A percentile compares a stretch with the other conserved stretches of the same genome.
Conservation (phyloP, 768 basidiomycete genomes). For the Amanita polypyramis region DNA sequence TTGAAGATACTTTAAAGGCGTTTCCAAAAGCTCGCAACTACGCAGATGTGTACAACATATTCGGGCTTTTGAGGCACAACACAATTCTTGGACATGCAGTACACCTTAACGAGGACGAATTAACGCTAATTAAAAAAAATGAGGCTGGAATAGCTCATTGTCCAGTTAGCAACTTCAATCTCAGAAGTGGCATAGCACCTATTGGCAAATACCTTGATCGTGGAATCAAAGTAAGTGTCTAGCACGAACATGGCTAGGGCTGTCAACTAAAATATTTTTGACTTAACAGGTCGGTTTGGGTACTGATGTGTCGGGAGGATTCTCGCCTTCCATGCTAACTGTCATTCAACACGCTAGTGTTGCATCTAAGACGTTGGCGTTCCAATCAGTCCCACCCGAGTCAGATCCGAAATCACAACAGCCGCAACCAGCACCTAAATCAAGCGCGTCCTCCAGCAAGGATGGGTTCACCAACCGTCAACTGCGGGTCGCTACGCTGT, state of each 20-base stretch:
- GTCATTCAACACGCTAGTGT: constrained; percentile 68
- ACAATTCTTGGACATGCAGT: constrained; percentile 88
- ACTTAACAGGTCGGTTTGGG: constrained; percentile 76
- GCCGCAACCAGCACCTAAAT: background rate
- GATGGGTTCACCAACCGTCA: constrained; percentile 42
- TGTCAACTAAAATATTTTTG: background rate
- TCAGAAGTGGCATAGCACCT: constrained; percentile 76
- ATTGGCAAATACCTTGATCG: constrained; percentile 72
- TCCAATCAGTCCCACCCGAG: constrained; percentile 24
- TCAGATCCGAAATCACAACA: background rate
- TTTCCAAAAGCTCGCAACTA: constrained; percentile 64
- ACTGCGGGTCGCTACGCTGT: constrained; percentile 61
- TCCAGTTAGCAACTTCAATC: constrained; percentile 88
- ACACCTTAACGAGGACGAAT: constrained; percentile 64
- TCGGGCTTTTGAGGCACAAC: constrained; percentile 62
- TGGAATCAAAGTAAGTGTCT: constrained; percentile 64
- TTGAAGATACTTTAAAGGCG: constrained; percentile 49
- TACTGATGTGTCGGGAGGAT: constrained; percentile 88
- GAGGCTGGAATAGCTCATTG: constrained; percentile 84
- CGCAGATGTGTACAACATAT: constrained; percentile 73
- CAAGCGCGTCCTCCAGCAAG: background rate
- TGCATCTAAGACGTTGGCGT: constrained; percentile 66
- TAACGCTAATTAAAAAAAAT: constrained; percentile 54
- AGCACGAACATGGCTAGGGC: background rate
- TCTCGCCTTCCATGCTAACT: constrained; percentile 68